Base-by-base conservation (phyloP, 1,284 basidiomycete species). In the Cutaneotrichosporon sp. region DNA sequence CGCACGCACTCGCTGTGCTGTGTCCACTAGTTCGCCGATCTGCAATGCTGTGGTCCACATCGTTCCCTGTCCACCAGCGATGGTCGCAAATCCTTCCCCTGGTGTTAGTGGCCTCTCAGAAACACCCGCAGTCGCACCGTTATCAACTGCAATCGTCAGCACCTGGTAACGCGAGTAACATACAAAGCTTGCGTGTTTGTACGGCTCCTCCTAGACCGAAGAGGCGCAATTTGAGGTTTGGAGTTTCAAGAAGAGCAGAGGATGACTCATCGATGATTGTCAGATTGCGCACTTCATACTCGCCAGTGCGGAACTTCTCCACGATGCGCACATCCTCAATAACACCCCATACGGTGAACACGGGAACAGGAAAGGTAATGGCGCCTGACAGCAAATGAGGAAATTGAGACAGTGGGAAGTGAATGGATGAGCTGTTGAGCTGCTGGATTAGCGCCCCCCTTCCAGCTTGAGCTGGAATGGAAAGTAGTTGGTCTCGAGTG, bases 11-110 rank as follows among this genome's bases (percentile, higher is more conserved):
- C 92, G 84, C 72, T 97, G 90, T 2, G 94, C 91, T 1, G 92
- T 97, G 75, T 98, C 96, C 52, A 98, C 86, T 40, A 99, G 84
- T 75, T 98, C 94, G 58, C 96, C 96, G 40, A 99, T 88, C 75
- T 98, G 96, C 22, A 99, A 81, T 5, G 91, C 88, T 0, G 94
- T 98, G 0, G 91, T 90, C 96, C 96, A 99, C 87, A 97, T 97
- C 20, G 93, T 97, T 23, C 96, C 96, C 69, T 91, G 88, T 1
- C 90, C 94, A 41, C 96, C 96, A 0, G 96, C 94, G 60, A 98
- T 97, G 12, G 94, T 97, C 3, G 90, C 93, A 45, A 80, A 84
- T 1, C 93, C 94, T 50, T 94, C 90, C 1, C 96, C 70, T 38
- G 1, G n/a, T 9, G 7, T 41, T 48, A 38, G 53, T n/a, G n/a